Evolutionary conservation across 2,329 filamentous ascomycete genomes (phyloP).

Genomic region (Trichoderma atroviride): DNA sequence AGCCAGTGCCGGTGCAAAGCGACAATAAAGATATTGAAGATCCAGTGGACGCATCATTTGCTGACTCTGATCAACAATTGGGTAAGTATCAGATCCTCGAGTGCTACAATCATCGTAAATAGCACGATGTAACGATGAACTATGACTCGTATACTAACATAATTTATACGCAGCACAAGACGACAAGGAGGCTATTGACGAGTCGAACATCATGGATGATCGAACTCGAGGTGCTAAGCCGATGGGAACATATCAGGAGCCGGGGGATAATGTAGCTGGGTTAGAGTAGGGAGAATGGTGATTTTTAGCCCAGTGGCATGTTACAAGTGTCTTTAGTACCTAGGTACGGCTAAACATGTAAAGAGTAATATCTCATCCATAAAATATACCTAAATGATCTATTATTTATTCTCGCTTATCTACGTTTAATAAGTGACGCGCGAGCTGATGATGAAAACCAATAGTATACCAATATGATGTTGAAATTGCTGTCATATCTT

Average conservation of each 20-base stretch:
- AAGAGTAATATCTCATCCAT: too few species aligned
- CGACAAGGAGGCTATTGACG: conserved; percentile 43
- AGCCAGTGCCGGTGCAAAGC: conserved; percentile 20
- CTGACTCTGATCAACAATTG: conserved; percentile 16
- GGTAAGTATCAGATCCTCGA: neutral
- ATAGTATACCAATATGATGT: too few species aligned
- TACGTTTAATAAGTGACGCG: too few species aligned
- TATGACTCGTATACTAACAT: neutral
- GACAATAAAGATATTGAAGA: conserved; percentile 18
- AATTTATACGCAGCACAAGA: conserved; percentile 35
- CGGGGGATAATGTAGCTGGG: conserved; percentile 34
- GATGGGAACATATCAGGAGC: conserved; percentile 37
- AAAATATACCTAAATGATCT: too few species aligned
- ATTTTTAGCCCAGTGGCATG: too few species aligned
- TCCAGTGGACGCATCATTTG: conserved; percentile 1
- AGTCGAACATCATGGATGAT: conserved; percentile 41
- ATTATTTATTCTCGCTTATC: too few species aligned
- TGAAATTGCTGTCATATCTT: too few species aligned
- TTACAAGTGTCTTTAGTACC: too few species aligned
- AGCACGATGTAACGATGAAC: neutral
- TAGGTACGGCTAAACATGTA: too few species aligned
- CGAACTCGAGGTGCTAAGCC: conserved; percentile 40
- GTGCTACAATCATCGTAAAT: neutral
- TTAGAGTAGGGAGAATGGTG: neutral
- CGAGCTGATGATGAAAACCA: too few species aligned